phyloP scores from a whole-genome alignment of 2,329 filamentous ascomycete species.

The Penicillium sp. region DNA sequence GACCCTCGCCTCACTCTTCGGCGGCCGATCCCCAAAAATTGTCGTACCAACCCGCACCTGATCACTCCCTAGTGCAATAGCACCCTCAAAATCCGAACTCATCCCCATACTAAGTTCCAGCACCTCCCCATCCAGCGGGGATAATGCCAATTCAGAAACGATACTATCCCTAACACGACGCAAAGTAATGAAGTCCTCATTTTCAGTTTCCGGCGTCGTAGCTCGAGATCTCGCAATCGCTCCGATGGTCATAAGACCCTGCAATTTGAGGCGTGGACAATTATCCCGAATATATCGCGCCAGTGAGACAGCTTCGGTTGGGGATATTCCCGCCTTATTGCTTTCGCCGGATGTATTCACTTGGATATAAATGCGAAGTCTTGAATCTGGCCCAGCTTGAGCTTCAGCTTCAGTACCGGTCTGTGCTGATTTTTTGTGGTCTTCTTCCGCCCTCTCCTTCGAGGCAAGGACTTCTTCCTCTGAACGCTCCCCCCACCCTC shows the following conservation, averaged over 20 bases:
- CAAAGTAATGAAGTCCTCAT: constrained; percentile 82
- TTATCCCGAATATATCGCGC: constrained; percentile 71
- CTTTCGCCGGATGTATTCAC: constrained; percentile 93
- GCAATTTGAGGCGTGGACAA: constrained; percentile 74
- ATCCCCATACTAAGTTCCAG: constrained; percentile 98
- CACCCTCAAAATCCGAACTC: constrained; percentile 94
- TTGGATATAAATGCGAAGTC: constrained; percentile 81
- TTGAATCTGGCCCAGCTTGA: constrained; percentile 29
- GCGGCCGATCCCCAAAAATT: constrained; percentile 84
- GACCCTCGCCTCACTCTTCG: constrained; percentile 79
- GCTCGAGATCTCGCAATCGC: constrained; percentile 84
- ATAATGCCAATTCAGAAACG: constrained; percentile 64
- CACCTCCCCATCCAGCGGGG: constrained; percentile 52
- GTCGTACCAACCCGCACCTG: constrained; percentile 93
- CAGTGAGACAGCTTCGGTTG: constrained; percentile 64
- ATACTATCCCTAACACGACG: constrained; percentile 73
- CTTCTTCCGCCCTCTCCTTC: neutral
- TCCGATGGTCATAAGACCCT: constrained; percentile 96
- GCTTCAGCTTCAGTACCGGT: constrained; percentile 32
- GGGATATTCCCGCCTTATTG: constrained; percentile 80
- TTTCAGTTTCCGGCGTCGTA: constrained; percentile 75
- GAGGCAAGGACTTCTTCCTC: constrained; percentile 32
- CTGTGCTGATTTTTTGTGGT: neutral
- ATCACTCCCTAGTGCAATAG: constrained; percentile 78
- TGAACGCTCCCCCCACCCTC: constrained; percentile 66